phyloP scores from a whole-genome alignment of 768 basidiomycete genomes.

The Tricholomella constricta region DNA sequence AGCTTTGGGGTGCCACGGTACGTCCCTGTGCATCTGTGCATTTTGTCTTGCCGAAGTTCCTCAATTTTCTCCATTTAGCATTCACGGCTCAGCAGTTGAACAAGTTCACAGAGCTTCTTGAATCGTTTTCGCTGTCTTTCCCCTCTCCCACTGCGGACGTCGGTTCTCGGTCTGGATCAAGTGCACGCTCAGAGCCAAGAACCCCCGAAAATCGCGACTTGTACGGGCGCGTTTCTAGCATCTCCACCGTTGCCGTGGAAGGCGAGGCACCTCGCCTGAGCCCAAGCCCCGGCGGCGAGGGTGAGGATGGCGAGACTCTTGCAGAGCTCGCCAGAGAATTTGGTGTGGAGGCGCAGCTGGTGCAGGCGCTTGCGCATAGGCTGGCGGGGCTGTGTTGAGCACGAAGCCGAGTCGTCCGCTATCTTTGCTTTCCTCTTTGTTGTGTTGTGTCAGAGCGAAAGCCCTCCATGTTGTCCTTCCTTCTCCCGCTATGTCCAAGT shows the following conservation, averaged over 20 bases:
- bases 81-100: conserved; percentile 64
- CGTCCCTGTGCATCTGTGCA: conserved; percentile 9
- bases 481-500: background rate
- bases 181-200: conserved; percentile 21
- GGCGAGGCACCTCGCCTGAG: conserved; percentile 10
- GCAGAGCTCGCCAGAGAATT: conserved; percentile 72
- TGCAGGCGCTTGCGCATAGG: conserved; percentile 68
- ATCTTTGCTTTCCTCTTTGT: conserved; percentile 11
- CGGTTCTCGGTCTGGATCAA: conserved; percentile 18
- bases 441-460: conserved; percentile 8
- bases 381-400: conserved; percentile 33
- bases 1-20: conserved; percentile 62
- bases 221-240: conserved; percentile 11
- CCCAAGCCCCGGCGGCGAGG: conserved; percentile 11
- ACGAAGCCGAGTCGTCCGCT: background rate
- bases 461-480: conserved; percentile 6
- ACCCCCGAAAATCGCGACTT: conserved; percentile 26
- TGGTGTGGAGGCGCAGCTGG: conserved; percentile 67
- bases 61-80: conserved; percentile 36
- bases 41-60: background rate
- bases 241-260: conserved; percentile 8
- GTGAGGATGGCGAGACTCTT: conserved; percentile 31
- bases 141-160: background rate
- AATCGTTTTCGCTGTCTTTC: conserved; percentile 20
- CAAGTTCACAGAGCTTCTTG: conserved; percentile 46